phyloP scores from a whole-genome alignment of 495 filamentous ascomycete species.

The Durotheca rogersii region DNA sequence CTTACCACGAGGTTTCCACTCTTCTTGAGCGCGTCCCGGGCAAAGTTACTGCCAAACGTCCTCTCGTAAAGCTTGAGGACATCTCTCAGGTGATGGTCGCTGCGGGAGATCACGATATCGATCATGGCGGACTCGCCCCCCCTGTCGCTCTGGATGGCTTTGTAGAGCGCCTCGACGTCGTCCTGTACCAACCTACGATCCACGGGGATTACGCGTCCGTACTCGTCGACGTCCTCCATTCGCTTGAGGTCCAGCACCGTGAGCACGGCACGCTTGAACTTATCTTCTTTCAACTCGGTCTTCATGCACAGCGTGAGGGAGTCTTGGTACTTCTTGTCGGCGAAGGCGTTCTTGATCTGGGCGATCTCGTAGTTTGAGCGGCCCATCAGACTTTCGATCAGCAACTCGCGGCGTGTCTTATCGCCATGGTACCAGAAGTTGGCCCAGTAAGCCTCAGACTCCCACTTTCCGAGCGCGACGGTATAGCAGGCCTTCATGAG shows the following conservation, averaged over 20 bases:
- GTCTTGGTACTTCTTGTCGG: slow-evolving; percentile 88
- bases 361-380: slow-evolving; percentile 81
- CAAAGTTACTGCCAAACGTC: slow-evolving; percentile 73
- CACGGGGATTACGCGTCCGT: slow-evolving; percentile 41
- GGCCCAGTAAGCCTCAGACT: slow-evolving; percentile 95
- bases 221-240: slow-evolving; percentile 71
- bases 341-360: slow-evolving; percentile 90
- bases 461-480: slow-evolving; percentile 87
- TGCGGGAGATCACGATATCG: slow-evolving; percentile 73
- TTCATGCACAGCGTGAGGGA: slow-evolving; percentile 83
- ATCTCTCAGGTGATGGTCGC: slow-evolving; percentile 78
- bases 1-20: slow-evolving; percentile 87
- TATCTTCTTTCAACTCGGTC: slow-evolving; percentile 87
- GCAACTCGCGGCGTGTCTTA: slow-evolving; percentile 76
- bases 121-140: slow-evolving; percentile 94
- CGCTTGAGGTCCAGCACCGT: slow-evolving; percentile 76
- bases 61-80: slow-evolving; percentile 72
- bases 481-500: slow-evolving; percentile 91
- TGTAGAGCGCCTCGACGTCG: slow-evolving; percentile 71
- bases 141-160: slow-evolving; percentile 67
- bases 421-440: slow-evolving; percentile 97
- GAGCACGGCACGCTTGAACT: slow-evolving; percentile 88
- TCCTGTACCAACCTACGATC: slow-evolving; percentile 58
- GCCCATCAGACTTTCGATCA: slow-evolving; percentile 92
- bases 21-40: slow-evolving; percentile 81